Conservation (phyloP, 768 basidiomycete species). For the Pleurotus citrinopileatus region DNA sequence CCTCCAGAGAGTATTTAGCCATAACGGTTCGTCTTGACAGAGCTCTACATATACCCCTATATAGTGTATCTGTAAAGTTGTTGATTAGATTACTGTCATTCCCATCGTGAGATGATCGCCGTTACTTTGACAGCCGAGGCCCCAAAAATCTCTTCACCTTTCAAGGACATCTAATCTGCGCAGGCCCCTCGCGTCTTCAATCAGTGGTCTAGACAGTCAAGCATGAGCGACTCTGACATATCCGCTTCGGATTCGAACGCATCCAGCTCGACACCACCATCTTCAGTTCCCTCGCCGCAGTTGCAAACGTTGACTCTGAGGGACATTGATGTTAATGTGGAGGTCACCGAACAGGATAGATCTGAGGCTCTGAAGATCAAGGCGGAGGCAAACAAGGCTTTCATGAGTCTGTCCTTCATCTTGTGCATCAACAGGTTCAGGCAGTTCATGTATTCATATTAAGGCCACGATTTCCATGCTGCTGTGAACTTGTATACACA, state of each 20-base stretch:
- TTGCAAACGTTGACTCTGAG: conserved; percentile 45
- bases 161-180: background rate
- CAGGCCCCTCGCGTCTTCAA: background rate
- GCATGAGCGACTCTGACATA: conserved; percentile 30
- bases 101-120: conserved; percentile 3
- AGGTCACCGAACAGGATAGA: conserved; percentile 68
- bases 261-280: conserved; percentile 47
- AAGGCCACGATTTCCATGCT: conserved; percentile 70
- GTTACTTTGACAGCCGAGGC: too few species aligned
- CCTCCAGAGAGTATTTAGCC: too few species aligned
- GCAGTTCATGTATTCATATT: conserved; percentile 6
- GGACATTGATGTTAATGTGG: conserved; percentile 28
- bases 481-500: conserved; percentile 80
- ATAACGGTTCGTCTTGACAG: too few species aligned
- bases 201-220: conserved; percentile 10
- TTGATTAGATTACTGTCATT: background rate
- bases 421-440: background rate
- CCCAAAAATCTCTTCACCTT: too few species aligned
- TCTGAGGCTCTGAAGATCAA: conserved; percentile 72
- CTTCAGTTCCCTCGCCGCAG: conserved; percentile 60
- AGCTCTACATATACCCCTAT: too few species aligned
- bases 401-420: conserved; percentile 49
- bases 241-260: conserved; percentile 36
- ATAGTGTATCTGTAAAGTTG: background rate
- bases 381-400: conserved; percentile 85